A percentile compares a stretch with the other conserved stretches of the same genome.
Evolutionary conservation across 2,329 filamentous ascomycete genomes (phyloP).

Genomic region (Lachnellula occidentalis): DNA sequence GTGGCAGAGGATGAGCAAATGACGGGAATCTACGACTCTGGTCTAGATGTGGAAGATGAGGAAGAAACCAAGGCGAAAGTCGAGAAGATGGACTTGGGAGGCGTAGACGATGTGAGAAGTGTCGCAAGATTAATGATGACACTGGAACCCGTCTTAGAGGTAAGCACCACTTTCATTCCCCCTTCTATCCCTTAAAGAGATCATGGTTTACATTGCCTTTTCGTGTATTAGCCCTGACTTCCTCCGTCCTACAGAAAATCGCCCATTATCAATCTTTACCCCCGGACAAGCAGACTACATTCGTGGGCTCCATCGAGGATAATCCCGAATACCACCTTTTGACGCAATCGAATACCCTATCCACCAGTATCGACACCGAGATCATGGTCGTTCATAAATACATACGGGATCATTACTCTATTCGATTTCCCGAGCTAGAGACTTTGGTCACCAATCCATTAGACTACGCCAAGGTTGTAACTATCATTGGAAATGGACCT

Average conservation of each 20-base stretch:
- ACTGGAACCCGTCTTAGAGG: conserved; percentile 74
- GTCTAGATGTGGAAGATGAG: conserved; percentile 50
- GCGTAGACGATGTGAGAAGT: conserved; percentile 70
- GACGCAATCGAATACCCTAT: conserved; percentile 82
- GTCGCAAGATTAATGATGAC: conserved; percentile 78
- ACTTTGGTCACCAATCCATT: conserved; percentile 83
- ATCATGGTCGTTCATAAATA: conserved; percentile 93
- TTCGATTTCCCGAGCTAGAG: conserved; percentile 90
- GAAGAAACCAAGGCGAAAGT: conserved; percentile 71
- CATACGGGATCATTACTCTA: conserved; percentile 91
- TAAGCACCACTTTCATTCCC: conserved; percentile 44
- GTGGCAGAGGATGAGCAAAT: conserved; percentile 57
- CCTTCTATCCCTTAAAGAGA: conserved; percentile 30
- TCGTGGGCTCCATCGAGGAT: conserved; percentile 81
- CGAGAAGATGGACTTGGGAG: conserved; percentile 73
- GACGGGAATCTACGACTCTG: conserved; percentile 38
- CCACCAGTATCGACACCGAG: conserved; percentile 89
- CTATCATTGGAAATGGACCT: conserved; percentile 87
- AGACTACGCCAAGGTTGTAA: conserved; percentile 92
- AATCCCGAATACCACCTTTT: conserved; percentile 87
- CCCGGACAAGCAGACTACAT: conserved; percentile 55
- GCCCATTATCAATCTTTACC: conserved; percentile 66
- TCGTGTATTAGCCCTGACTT: conserved; percentile 64
- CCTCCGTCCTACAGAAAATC: conserved; percentile 66
- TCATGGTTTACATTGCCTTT: conserved; percentile 57